A percentile compares a stretch with the other conserved stretches of the same genome.
These are phyloP conservation scores for Coniella lustricola DNA, from an alignment of 2,329 filamentous ascomycete species.

Conservation along the genomic window DNA sequence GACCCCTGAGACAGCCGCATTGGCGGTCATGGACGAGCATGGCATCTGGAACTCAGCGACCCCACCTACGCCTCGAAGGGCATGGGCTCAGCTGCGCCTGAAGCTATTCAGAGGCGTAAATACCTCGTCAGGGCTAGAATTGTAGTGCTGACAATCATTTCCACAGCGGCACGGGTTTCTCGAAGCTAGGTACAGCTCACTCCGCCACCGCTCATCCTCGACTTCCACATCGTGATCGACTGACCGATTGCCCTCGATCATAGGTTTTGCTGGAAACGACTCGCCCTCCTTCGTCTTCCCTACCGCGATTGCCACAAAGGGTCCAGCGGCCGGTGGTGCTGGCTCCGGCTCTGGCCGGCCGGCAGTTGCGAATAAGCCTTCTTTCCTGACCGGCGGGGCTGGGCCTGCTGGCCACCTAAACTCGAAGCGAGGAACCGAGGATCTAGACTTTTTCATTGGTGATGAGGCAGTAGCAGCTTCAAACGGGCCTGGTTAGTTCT, in stretches of 20 bases:
- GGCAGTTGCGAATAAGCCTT: slow-evolving; percentile 87
- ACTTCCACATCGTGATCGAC: slow-evolving; percentile 14
- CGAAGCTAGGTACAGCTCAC: slow-evolving; percentile 78
- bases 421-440: slow-evolving; percentile 90
- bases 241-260: slow-evolving; percentile 20
- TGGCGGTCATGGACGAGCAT: slow-evolving; percentile 12
- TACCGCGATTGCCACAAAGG: slow-evolving; percentile 95
- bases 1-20: slow-evolving; percentile 27
- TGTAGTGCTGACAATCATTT: slow-evolving; percentile 31
- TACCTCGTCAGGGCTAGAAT: slow-evolving; percentile 11
- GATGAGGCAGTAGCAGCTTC: slow-evolving; percentile 87
- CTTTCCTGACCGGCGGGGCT: slow-evolving; percentile 85
- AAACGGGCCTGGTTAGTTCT: slow-evolving; percentile 64
- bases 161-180: slow-evolving; percentile 93
- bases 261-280: slow-evolving; percentile 98
- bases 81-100: slow-evolving; percentile 15
- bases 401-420: slow-evolving; percentile 77
- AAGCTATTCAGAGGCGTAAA: slow-evolving; percentile 8
- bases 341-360: slow-evolving; percentile 83
- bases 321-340: slow-evolving; percentile 60
- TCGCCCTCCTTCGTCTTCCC: slow-evolving; percentile 99
- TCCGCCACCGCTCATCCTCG: not conserved
- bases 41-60: slow-evolving; percentile 1
- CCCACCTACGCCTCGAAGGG: slow-evolving; percentile 18
- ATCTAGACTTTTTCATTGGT: slow-evolving; percentile 97